phyloP scores from a whole-genome alignment of 371 early-diverging fungal genomes.

The Zychaea mexicana region DNA sequence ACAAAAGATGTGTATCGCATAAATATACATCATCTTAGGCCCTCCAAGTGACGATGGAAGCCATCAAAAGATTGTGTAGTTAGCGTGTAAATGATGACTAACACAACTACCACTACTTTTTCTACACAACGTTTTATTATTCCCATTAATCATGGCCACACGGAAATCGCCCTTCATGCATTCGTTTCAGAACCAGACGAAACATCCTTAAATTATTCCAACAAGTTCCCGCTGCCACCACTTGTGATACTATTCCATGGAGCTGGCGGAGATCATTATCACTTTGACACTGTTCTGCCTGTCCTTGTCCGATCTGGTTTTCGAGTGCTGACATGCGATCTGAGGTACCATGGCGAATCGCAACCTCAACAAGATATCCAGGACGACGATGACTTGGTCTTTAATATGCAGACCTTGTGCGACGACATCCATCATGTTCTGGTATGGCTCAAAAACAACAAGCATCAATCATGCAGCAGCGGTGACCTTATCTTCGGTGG shows the following conservation, averaged over 20 bases:
- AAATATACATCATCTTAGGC: neutral
- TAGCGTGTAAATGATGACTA: neutral
- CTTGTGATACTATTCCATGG: conserved; percentile 38
- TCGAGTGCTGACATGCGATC: conserved; percentile 31
- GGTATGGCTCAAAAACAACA: conserved; percentile 10
- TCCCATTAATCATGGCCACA: neutral
- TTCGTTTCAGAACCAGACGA: neutral
- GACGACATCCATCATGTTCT: conserved; percentile 26
- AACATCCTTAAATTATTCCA: neutral
- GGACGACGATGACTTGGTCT: neutral
- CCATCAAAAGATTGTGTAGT: too few species aligned
- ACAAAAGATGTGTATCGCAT: neutral
- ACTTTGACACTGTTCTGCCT: conserved; percentile 22
- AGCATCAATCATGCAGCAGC: neutral
- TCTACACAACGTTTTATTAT: neutral
- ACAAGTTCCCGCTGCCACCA: neutral
- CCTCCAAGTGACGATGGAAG: neutral
- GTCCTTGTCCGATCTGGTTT: conserved; percentile 21
- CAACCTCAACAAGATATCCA: conserved; percentile 7
- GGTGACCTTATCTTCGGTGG: conserved; percentile 29
- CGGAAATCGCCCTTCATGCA: neutral
- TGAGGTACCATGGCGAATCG: conserved; percentile 38
- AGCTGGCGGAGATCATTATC: conserved; percentile 39
- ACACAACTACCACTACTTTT: neutral
- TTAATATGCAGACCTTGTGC: neutral